Base-by-base conservation (phyloP, 1,139 yeast genomes). In the Debaryomyces udenii region DNA sequence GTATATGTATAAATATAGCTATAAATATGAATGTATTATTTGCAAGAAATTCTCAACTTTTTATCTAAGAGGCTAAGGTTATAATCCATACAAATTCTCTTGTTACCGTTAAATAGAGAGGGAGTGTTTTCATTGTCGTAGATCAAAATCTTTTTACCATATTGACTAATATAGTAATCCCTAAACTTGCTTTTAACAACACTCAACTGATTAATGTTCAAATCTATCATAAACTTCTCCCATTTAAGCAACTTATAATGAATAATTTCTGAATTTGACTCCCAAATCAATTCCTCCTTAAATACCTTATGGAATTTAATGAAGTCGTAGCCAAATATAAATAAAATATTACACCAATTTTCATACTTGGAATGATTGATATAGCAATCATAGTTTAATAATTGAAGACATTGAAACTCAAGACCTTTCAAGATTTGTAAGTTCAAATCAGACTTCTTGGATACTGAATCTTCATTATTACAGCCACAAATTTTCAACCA, bases 401-500 rank as follows among this genome's bases (percentile, higher is more conserved):
- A 62, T 27, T 61, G 53, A 44, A 87, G 70, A 30, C 85, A 68
- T n/a, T 69, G 62, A 27, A 76, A 53, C 62, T 87, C 95, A 44
- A 81, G 68, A 9, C 55, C 52, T 45, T 70, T 70, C 45, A 87
- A 68, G 43, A 76, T 80, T 32, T 61, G 51, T n/a, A 73, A 48
- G 39, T 59, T 59, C 35, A 62, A 52, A 14, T 50, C 45, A 11
- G 48, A 40, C 27, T 35, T 38, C 6, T 35, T 9, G 11, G 29
- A 20, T 2, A 27, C 30, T 9, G 36, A 48, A 15, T 49, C 54
- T 39, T 49, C 57, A 40, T 49, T 53, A 45, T 37, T 73, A 52
- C 50, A 82, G 1, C 94, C 93, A 39, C 88, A 78, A 38, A 87
- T 81, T 55, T 80, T 81, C 40, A 85, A 70, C 96, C 96, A 87